These are phyloP conservation scores for Xylariaceae sp. DNA, from an alignment of 2,329 filamentous ascomycete species.

Conservation along the genomic window DNA sequence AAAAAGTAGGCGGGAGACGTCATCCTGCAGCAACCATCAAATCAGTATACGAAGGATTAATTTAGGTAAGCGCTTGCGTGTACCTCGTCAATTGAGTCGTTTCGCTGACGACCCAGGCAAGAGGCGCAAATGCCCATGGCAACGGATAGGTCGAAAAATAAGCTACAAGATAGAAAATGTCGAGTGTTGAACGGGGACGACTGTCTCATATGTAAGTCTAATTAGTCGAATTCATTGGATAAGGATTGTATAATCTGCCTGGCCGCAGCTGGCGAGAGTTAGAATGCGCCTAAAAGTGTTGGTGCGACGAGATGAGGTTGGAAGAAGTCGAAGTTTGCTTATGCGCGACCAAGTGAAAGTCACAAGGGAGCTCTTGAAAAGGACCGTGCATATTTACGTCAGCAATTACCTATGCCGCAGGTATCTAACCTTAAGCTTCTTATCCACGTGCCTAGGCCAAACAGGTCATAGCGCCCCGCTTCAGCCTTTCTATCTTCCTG, in stretches of 20 bases:
- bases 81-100: constrained; percentile 62
- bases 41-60: constrained; percentile 16
- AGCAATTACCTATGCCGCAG: too few relatives aligned
- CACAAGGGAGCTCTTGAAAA: too few relatives aligned
- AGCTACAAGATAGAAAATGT: constrained; percentile 11
- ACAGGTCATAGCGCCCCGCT: too few relatives aligned
- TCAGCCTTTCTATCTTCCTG: too few relatives aligned
- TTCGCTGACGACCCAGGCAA: constrained; percentile 60
- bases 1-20: constrained; percentile 64
- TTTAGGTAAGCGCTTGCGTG: constrained; percentile 25
- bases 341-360: too few relatives aligned
- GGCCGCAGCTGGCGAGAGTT: constrained; percentile 41
- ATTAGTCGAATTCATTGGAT: constrained; percentile 38
- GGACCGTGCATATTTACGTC: too few relatives aligned
- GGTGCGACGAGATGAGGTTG: constrained; percentile 30
- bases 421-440: too few relatives aligned
- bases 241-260: constrained; percentile 45
- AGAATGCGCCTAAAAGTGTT: constrained; percentile 33
- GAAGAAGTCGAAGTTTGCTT: constrained; percentile 32
- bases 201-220: constrained; percentile 29
- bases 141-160: constrained; percentile 4
- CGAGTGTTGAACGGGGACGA: constrained; percentile 29
- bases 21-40: constrained; percentile 49
- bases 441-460: too few relatives aligned
- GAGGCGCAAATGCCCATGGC: constrained; percentile 67